Evolutionary conservation across 352 stramenopile species (phyloP), one percentile per base, ranked within the genome.

Genomic region (Peronospora destructor): DNA sequence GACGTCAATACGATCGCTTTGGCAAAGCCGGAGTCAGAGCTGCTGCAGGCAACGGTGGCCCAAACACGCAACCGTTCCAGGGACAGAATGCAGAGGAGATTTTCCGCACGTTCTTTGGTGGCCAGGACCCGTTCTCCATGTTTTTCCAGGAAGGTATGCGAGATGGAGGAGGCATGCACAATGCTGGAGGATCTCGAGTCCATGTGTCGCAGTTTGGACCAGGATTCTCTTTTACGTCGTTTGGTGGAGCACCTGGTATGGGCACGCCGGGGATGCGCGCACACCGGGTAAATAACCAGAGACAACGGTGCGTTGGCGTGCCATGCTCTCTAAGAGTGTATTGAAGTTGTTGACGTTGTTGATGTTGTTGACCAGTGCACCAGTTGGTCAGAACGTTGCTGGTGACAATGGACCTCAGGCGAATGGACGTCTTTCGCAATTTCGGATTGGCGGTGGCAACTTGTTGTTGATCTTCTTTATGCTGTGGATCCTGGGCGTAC

Each of bases 1-100:
- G 86, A 23, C 66, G 87, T 42, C 75, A 88, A 26, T 97, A 97
- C 59, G 90, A 97, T 49, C 81, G 90, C 49, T 97, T 94, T 56
- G 89, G 89, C 23, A 91, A 96, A 69, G 75, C 64, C 28, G 79
- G 59, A 7, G 58, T 91, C 29, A 69, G 68, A 26, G 71, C 72
- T 16, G 58, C 60, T 10, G 66, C 53, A 6, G 61, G 56, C 34
- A 64, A 57, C 6, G 64, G 58, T 0, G 60, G 66, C 13, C 51
- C 67, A 5, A 66, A 64, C 43, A 70, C 72, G 59, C 64, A 74
- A 30, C 55, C 59, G 17, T 88, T 88, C 58, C 76, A 87, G 45
- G 74, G 71, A 6, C 76, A 87, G 29, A 76, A 91, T 37, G 79
- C 79, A 0, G 79, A 91, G 42, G 79, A 91, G 50, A 85, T 91